phyloP scores from a whole-genome alignment of 441 rosid genomes.

The Arabidopsis lyrata region DNA sequence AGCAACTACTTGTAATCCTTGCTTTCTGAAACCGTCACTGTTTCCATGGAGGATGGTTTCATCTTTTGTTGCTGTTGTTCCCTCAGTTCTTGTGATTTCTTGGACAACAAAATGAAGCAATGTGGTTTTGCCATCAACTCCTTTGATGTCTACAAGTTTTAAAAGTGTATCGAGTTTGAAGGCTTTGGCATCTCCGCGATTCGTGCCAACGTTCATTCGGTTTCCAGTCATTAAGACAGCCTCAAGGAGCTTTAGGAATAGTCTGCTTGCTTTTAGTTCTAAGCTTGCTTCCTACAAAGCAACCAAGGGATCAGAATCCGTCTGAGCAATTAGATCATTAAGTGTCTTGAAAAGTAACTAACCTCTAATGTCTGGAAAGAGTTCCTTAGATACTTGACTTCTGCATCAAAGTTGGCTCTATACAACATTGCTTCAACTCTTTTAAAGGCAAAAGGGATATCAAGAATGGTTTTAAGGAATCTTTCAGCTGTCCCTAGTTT shows the following conservation, averaged over 20 bases:
- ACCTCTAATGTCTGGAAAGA: constrained; percentile 96
- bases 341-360: constrained; percentile 24
- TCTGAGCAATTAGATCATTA: not conserved
- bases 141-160: constrained; percentile 96
- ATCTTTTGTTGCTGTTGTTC: constrained; percentile 48
- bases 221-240: constrained; percentile 96
- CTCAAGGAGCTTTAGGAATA: constrained; percentile 91
- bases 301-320: not conserved
- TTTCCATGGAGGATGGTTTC: constrained; percentile 51
- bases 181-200: constrained; percentile 95
- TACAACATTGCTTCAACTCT: constrained; percentile 98
- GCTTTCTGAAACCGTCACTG: constrained; percentile 81
- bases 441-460: constrained; percentile 90
- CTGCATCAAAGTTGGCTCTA: constrained; percentile 91
- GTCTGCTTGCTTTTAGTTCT: constrained; percentile 86
- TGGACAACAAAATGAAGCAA: constrained; percentile 98
- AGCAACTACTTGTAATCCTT: constrained; percentile 88
- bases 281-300: constrained; percentile 76
- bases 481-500: constrained; percentile 94
- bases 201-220: constrained; percentile 96
- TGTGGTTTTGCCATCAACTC: constrained; percentile 96
- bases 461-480: constrained; percentile 89
- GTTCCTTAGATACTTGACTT: constrained; percentile 83
- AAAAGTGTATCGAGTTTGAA: constrained; percentile 95
- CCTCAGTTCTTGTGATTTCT: constrained; percentile 91